phyloP scores from a whole-genome alignment of 495 filamentous ascomycete genomes.

The Daldinia vernicosa region DNA sequence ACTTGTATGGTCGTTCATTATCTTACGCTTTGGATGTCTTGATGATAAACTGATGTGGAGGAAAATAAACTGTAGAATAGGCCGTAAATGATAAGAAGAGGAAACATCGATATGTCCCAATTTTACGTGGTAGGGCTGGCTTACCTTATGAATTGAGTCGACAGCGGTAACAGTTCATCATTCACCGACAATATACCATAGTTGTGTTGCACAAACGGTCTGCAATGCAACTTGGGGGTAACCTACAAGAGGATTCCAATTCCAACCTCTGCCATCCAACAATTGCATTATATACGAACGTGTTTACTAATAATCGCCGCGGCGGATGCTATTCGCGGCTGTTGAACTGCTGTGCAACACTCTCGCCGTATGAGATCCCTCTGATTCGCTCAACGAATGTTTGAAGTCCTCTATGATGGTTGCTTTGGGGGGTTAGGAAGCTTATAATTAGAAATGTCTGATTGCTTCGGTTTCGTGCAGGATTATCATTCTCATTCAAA shows the following conservation, averaged over 20 bases:
- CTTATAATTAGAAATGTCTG: conserved; percentile 1
- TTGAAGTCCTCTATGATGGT: not conserved
- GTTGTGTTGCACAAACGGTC: not conserved
- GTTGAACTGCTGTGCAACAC: not conserved
- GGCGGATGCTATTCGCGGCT: not conserved
- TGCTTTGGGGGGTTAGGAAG: too few relatives aligned
- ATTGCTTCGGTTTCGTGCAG: not conserved
- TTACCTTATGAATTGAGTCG: not conserved
- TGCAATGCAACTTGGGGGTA: not conserved
- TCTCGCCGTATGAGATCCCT: not conserved
- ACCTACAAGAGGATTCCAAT: not conserved
- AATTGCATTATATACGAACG: not conserved
- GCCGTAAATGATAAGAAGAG: not conserved
- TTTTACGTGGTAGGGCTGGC: not conserved
- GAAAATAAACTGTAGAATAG: not conserved
- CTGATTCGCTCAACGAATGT: not conserved
- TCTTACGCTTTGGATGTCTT: too few relatives aligned
- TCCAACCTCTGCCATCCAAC: not conserved
- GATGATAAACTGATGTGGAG: too few relatives aligned
- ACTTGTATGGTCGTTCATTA: too few relatives aligned
- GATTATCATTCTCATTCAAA: not conserved
- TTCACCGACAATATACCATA: not conserved
- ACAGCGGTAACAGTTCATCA: not conserved
- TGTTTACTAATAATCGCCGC: not conserved
- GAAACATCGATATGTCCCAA: not conserved